Evolutionary conservation across 176 grass and related monocot species (phyloP).

Genomic region (Zoysia pacifica): DNA sequence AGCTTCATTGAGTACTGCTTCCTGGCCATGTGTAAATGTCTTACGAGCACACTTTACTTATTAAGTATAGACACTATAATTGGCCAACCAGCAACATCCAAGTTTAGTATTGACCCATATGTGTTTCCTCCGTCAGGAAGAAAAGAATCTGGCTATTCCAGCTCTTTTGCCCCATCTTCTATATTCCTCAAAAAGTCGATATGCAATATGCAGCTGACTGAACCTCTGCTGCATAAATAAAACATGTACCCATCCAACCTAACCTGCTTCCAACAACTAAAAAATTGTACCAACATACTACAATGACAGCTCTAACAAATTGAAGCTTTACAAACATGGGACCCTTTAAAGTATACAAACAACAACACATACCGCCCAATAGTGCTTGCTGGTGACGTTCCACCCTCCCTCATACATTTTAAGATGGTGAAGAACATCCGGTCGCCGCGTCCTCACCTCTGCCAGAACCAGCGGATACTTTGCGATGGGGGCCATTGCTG

Average conservation of each 20-base stretch:
- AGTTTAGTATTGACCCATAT: neutral
- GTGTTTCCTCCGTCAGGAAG: neutral
- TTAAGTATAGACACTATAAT: neutral
- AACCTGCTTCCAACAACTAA: constrained; percentile 39
- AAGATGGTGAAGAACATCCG: constrained; percentile 68
- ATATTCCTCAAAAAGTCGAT: constrained; percentile 24
- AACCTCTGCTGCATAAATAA: constrained; percentile 20
- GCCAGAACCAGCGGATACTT: constrained; percentile 82
- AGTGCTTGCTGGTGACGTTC: constrained; percentile 88
- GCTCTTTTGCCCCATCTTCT: neutral
- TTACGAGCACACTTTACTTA: neutral
- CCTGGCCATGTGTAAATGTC: neutral
- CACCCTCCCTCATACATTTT: constrained; percentile 77
- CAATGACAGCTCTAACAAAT: constrained; percentile 32
- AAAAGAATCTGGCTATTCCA: constrained; percentile 1
- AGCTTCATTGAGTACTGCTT: neutral
- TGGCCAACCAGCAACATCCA: neutral
- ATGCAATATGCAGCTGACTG: constrained; percentile 4
- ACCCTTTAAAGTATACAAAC: constrained; percentile 11
- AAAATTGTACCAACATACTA: constrained; percentile 8
- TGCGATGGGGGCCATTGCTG: constrained; percentile 42
- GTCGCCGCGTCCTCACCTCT: constrained; percentile 71
- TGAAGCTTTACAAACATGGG: constrained; percentile 4
- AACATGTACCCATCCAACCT: constrained; percentile 24
- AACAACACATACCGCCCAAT: constrained; percentile 76